Percentiles rank a stretch among this genome's conserved stretches.
phyloP scores from a whole-genome alignment of 2,329 filamentous ascomycete genomes.

The Penicillium sp. region DNA sequence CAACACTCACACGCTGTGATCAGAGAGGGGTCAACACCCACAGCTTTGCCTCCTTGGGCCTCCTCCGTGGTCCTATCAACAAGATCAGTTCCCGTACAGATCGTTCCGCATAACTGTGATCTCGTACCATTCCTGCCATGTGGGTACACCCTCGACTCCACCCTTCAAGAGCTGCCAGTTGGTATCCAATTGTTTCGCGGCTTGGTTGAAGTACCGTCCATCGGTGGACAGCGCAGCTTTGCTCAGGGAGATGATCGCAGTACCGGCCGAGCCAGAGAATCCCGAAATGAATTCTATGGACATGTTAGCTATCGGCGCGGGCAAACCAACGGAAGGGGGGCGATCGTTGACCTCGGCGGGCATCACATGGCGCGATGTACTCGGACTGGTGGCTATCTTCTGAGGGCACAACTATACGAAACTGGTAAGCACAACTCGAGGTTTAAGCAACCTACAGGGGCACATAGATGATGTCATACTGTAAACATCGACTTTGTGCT shows the following conservation, averaged over 20 bases:
- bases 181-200: slow-evolving; percentile 79
- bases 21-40: slow-evolving; percentile 87
- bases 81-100: slow-evolving; percentile 13
- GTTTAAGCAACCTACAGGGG: slow-evolving; percentile 5
- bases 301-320: slow-evolving; percentile 17
- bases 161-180: slow-evolving; percentile 95
- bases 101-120: not conserved
- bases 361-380: slow-evolving; percentile 96
- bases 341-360: slow-evolving; percentile 63
- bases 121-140: slow-evolving; percentile 89
- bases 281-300: slow-evolving; percentile 76
- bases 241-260: slow-evolving; percentile 79
- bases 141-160: slow-evolving; percentile 88
- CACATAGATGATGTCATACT: slow-evolving; percentile 55
- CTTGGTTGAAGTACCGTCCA: slow-evolving; percentile 97
- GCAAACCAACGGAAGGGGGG: slow-evolving; percentile 7
- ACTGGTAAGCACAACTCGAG: slow-evolving; percentile 33
- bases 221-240: slow-evolving; percentile 92
- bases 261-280: slow-evolving; percentile 93
- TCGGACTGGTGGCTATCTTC: slow-evolving; percentile 98
- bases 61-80: slow-evolving; percentile 67
- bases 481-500: slow-evolving; percentile 86
- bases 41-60: slow-evolving; percentile 78
- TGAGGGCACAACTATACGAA: slow-evolving; percentile 76
- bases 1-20: slow-evolving; percentile 63